A percentile compares a stretch with the other conserved stretches of the same genome.
These are phyloP conservation scores for Cadophora malorum DNA, from an alignment of 2,329 filamentous ascomycete species.

Conservation along the genomic window DNA sequence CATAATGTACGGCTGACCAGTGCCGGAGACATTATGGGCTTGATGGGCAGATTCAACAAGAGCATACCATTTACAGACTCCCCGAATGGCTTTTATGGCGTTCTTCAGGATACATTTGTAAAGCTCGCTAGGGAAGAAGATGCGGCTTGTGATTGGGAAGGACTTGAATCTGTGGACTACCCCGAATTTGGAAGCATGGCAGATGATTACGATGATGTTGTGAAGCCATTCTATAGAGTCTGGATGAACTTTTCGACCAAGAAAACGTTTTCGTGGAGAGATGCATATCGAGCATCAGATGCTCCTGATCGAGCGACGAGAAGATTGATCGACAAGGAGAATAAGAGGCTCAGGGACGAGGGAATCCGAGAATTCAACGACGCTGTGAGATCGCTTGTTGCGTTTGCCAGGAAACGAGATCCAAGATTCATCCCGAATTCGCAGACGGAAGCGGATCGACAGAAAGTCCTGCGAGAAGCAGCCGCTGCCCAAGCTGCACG, in stretches of 20 bases:
- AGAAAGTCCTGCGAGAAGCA: slow-evolving; percentile 77
- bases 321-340: slow-evolving; percentile 93
- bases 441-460: slow-evolving; percentile 80
- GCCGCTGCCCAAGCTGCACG: slow-evolving; percentile 84
- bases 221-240: slow-evolving; percentile 78
- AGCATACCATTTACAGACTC: slow-evolving; percentile 81
- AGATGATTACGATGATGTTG: slow-evolving; percentile 77
- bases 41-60: slow-evolving; percentile 82
- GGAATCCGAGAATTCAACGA: slow-evolving; percentile 91
- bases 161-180: slow-evolving; percentile 67
- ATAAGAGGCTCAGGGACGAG: slow-evolving; percentile 82
- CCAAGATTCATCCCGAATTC: slow-evolving; percentile 80
- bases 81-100: slow-evolving; percentile 83
- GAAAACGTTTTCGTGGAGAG: slow-evolving; percentile 90
- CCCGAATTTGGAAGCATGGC: slow-evolving; percentile 82
- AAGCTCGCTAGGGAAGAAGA: slow-evolving; percentile 82
- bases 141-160: slow-evolving; percentile 73
- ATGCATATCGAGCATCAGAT: slow-evolving; percentile 81
- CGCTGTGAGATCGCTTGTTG: slow-evolving; percentile 82
- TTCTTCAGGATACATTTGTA: slow-evolving; percentile 77
- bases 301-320: slow-evolving; percentile 85
- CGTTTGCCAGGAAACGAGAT: slow-evolving; percentile 90
- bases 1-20: slow-evolving; percentile 78
- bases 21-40: slow-evolving; percentile 75
- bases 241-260: slow-evolving; percentile 85